Conservation (phyloP, 1,284 basidiomycete species). For the Vanrija sp. region DNA sequence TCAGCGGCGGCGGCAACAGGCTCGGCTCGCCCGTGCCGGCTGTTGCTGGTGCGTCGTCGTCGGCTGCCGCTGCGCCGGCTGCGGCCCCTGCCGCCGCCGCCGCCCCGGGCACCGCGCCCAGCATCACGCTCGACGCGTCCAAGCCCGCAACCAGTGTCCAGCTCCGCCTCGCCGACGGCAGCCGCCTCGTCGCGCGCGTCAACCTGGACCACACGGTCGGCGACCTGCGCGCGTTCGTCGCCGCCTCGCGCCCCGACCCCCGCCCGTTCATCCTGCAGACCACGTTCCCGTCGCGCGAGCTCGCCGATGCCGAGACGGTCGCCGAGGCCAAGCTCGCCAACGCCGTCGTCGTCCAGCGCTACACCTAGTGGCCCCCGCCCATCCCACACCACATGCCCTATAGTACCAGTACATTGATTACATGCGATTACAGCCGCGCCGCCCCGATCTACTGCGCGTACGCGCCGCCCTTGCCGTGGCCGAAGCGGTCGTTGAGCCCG, state of each 20-base stretch:
- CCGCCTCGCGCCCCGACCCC: conserved; percentile 73
- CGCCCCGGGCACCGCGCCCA: conserved; percentile 13
- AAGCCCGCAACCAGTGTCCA: conserved; percentile 88
- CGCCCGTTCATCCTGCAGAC: conserved; percentile 73
- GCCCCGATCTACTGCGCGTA: conserved; percentile 30
- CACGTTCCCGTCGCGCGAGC: conserved; percentile 75
- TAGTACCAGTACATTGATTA: neutral
- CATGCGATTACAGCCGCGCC: neutral
- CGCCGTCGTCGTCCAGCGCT: conserved; percentile 81
- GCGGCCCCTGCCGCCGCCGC: conserved; percentile 25
- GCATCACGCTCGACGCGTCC: conserved; percentile 50
- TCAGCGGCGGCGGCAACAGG: conserved; percentile 74
- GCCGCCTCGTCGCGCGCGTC: conserved; percentile 81
- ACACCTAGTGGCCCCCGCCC: conserved; percentile 14
- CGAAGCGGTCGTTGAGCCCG: conserved; percentile 74
- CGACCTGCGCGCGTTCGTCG: conserved; percentile 82
- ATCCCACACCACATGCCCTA: neutral
- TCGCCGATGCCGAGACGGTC: conserved; percentile 69
- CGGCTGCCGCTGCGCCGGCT: conserved; percentile 24
- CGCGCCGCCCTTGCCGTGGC: conserved; percentile 51
- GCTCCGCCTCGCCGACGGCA: conserved; percentile 83
- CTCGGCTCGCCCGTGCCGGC: conserved; percentile 66
- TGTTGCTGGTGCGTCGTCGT: conserved; percentile 7
- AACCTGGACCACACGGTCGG: conserved; percentile 86
- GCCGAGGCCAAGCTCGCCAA: conserved; percentile 70